Conservation (phyloP, 805 yeast genomes). For the Kazachstania bromeliacearum region DNA sequence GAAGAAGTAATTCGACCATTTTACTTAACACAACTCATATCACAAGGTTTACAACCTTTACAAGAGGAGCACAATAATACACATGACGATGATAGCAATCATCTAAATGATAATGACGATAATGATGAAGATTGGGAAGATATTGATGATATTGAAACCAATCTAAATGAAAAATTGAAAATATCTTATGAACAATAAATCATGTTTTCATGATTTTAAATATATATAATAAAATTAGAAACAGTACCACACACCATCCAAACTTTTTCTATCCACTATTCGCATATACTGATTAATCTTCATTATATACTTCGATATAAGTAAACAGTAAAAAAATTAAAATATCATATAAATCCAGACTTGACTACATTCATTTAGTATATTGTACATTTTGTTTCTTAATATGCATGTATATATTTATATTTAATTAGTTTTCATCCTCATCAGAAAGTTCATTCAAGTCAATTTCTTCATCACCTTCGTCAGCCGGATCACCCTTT, state of each 20-base stretch:
- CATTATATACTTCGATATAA: background rate
- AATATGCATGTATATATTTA: conserved; percentile 6
- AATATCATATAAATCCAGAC: conserved; percentile 5
- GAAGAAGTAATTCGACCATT: conserved; percentile 35
- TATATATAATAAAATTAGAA: too few species aligned
- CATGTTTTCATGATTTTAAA: background rate
- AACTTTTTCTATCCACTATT: too few species aligned
- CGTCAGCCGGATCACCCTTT: conserved; percentile 33
- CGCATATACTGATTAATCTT: too few species aligned
- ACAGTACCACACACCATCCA: too few species aligned
- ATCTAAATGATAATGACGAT: conserved; percentile 8
- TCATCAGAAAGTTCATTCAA: conserved; percentile 9
- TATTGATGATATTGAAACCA: conserved; percentile 34
- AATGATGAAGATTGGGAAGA: conserved; percentile 30
- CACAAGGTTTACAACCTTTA: conserved; percentile 20
- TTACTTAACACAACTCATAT: conserved; percentile 32
- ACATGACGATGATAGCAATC: conserved; percentile 18
- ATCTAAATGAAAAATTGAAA: conserved; percentile 14
- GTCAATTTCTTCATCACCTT: conserved; percentile 26
- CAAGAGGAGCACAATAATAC: conserved; percentile 5
- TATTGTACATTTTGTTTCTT: background rate
- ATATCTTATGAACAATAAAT: conserved; percentile 17
- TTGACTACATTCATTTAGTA: conserved; percentile 4
- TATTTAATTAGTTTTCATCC: conserved; percentile 3
- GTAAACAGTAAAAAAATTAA: background rate